Base-by-base conservation (phyloP, 140 eudicot genomes). In the Stevia rebaudiana region DNA sequence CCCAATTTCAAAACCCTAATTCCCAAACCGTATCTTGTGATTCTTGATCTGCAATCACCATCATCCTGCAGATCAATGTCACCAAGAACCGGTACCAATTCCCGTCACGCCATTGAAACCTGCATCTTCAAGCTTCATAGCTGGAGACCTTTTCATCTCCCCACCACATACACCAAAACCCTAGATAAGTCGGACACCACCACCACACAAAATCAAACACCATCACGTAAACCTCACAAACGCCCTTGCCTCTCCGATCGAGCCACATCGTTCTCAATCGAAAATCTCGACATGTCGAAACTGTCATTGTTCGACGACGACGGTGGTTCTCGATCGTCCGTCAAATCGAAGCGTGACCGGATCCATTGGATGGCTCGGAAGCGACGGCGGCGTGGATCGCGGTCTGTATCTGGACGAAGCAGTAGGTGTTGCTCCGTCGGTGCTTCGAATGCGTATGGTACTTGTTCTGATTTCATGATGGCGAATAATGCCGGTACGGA, bases 231-330 rank as follows among this genome's bases (percentile, higher is more conserved):
- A 43, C 69, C 86, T 64, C 44, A 73, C 66, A 90, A 90, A 57
- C 84, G 94, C n/a, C 94, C 86, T 6, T 90, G 95, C 79, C 79
- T 77, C 21, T 63, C 95, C 66, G 95, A 86, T 55, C 90, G 95
- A 3, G 61, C 90, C 2, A 86, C 95, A 0, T 81, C 89, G 30
- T 85, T 85, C 73, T 70, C 97, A 6, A 78, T 90, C 36, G 97
- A 87, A 49, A 55, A 63, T 63, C 74, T 86, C 11, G 95, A 90
- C 47, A 73, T 90, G 78, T 87, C 97, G 5, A 84, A 76, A 56
- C 79, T 90, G 23, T 76, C 78, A 13, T 63, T 90, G 35, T 76
- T 90, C 68, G 94, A 90, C 48, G 90, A 90, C 17, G 88, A 81
- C 17, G 88, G 79, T 0, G 60, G 61, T 28, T 54, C 36, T 7